Evolutionary conservation across 768 basidiomycete genomes (phyloP).

Genomic region (Kwoniella shandongensis): DNA sequence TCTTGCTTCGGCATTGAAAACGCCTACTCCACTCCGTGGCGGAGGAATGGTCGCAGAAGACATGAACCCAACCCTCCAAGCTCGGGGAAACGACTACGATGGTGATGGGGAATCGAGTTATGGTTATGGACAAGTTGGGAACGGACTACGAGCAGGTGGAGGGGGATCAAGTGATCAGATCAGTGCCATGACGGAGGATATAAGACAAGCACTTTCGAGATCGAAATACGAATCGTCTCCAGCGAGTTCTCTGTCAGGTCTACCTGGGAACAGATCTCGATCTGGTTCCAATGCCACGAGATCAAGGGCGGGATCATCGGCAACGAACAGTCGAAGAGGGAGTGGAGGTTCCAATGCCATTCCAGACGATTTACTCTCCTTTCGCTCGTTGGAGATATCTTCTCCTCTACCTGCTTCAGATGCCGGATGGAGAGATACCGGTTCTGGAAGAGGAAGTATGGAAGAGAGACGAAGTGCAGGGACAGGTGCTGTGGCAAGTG

Average conservation of each 20-base stretch:
- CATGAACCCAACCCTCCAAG: constrained; percentile 37
- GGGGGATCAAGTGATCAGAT: constrained; percentile 14
- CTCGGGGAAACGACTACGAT: constrained; percentile 34
- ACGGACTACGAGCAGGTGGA: constrained; percentile 16
- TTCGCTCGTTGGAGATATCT: constrained; percentile 20
- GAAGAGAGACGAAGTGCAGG: constrained; percentile 3
- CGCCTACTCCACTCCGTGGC: constrained; percentile 20
- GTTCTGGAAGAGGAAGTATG: constrained; percentile 26
- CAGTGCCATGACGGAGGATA: constrained; percentile 40
- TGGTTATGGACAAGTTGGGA: constrained; percentile 34
- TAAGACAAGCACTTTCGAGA: constrained; percentile 33
- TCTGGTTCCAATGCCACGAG: constrained; percentile 16
- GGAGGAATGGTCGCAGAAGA: constrained; percentile 21
- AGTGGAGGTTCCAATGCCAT: background rate
- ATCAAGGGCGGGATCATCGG: constrained; percentile 16
- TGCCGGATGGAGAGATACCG: constrained; percentile 10
- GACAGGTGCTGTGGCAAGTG: background rate
- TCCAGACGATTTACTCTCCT: constrained; percentile 16
- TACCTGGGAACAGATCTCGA: constrained; percentile 18
- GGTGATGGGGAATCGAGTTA: constrained; percentile 41
- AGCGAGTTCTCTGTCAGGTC: constrained; percentile 10
- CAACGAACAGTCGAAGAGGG: constrained; percentile 8
- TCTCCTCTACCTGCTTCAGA: background rate
- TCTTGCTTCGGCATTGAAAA: constrained; percentile 26
- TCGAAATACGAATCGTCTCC: constrained; percentile 28